Percentiles rank a stretch among this genome's conserved stretches.
Conservation (phyloP, 2,329 filamentous ascomycete species). For the Alternaria triticina region DNA sequence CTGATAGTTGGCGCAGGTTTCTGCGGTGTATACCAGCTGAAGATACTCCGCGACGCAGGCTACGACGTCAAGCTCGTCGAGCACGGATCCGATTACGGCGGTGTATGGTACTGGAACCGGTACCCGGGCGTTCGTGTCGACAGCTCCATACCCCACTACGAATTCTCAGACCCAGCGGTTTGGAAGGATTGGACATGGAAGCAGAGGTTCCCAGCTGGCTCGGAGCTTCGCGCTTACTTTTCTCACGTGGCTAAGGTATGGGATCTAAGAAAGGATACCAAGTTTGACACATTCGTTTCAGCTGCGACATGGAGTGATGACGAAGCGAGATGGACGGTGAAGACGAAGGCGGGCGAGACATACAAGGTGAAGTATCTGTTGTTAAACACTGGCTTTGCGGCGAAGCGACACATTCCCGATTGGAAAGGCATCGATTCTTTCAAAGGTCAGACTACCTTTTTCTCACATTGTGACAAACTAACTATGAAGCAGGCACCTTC, state of each 20-base stretch:
- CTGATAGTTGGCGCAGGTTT: constrained; percentile 39
- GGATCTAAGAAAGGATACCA: constrained; percentile 28
- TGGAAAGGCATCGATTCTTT: constrained; percentile 45
- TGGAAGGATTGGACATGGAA: constrained; percentile 28
- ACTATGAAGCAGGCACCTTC: constrained; percentile 31
- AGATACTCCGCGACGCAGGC: constrained; percentile 30
- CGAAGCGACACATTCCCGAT: constrained; percentile 53
- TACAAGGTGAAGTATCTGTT: constrained; percentile 56
- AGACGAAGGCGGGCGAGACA: constrained; percentile 48
- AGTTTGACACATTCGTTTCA: constrained; percentile 53
- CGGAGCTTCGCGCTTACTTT: constrained; percentile 30
- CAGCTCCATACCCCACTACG: constrained; percentile 25
- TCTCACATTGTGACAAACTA: neutral
- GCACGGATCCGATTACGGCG: constrained; percentile 23
- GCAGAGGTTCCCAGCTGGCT: constrained; percentile 27
- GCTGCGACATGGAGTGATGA: constrained; percentile 51
- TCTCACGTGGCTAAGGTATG: constrained; percentile 23
- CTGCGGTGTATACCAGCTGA: constrained; percentile 35
- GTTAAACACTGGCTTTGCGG: constrained; percentile 55
- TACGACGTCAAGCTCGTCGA: constrained; percentile 33
- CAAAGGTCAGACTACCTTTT: constrained; percentile 17
- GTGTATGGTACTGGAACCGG: constrained; percentile 37
- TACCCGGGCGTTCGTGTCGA: constrained; percentile 41
- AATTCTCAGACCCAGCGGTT: constrained; percentile 28
- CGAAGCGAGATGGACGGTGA: constrained; percentile 53